Evolutionary conservation across 257 asterid species (phyloP).

Genomic region (Solanum infundibuliforme): DNA sequence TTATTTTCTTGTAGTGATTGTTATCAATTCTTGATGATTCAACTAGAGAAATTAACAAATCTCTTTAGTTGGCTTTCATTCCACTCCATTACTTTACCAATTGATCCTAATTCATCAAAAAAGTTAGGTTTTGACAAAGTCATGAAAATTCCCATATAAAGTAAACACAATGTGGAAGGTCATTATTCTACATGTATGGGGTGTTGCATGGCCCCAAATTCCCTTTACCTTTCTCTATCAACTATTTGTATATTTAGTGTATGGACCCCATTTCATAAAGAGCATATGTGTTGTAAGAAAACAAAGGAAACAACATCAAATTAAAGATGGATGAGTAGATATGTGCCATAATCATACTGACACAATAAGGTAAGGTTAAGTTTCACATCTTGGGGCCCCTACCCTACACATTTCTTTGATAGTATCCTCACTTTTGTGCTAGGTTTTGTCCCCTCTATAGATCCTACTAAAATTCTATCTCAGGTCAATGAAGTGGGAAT

Average conservation of each 20-base stretch:
- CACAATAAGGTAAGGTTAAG: not conserved
- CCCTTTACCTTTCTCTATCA: not conserved
- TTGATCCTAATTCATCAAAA: not conserved
- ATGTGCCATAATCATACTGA: not conserved
- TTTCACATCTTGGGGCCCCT: slow-evolving; percentile 1
- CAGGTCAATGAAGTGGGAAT: not conserved
- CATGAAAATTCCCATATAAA: slow-evolving; percentile 2
- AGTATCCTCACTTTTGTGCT: not conserved
- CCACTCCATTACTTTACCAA: not conserved
- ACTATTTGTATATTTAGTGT: not conserved
- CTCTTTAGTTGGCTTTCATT: not conserved
- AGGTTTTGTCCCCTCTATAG: not conserved
- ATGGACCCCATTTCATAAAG: not conserved
- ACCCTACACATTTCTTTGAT: not conserved
- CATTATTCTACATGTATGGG: not conserved
- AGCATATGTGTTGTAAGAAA: not conserved
- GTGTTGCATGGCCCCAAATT: not conserved
- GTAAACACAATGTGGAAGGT: not conserved
- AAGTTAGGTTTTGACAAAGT: not conserved
- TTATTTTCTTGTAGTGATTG: not conserved
- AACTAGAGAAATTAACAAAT: not conserved
- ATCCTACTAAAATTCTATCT: not conserved
- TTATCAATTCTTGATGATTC: not conserved
- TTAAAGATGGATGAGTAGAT: not conserved
- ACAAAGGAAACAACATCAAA: not conserved